Evolutionary conservation across 1,284 basidiomycete genomes (phyloP), one percentile per base, ranked within the genome.

Genomic region (Tranzscheliella williamsii): DNA sequence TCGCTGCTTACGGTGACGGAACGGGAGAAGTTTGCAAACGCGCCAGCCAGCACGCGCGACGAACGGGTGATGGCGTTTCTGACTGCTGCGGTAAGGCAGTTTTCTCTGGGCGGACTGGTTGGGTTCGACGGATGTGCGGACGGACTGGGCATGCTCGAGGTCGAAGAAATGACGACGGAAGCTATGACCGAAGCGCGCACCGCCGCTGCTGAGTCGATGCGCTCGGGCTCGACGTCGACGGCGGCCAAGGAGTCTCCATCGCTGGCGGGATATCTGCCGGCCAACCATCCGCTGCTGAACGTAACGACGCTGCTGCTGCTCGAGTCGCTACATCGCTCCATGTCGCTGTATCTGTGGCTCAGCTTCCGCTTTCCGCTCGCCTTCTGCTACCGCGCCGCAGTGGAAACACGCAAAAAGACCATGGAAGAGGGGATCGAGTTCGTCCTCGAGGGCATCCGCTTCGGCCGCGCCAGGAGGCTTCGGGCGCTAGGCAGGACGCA

Each of bases 311-410:
- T 86, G 39, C 61, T 69, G 38, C 68, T 77, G n/a, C 81, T 97
- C 27, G 94, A 97, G 78, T 82, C 83, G 3, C 79, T 92, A 44
- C 93, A 97, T 79, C 87, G 88, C 67, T 80, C 85, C n/a, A 75
- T 93, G 21, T 85, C 88, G 15, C 68, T 89, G 16, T 97, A 97
- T 78, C 81, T 91, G 42, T 98, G 94, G 94, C 82, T 95, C 49
- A 83, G 83, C 18, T 87, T 85, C 78, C 85, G 93, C n/a, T 83
- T 86, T 38, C 83, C 85, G 1, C 81, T 91, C 36, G 83, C 85
- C 11, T 97, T 90, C 76, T 80, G 84, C 15, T 83, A 88, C 26
- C 79, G 82, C 24, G 76, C 80, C 9, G 78, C 82, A 31, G 86
- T 85, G 1, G 71, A 79, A 4, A 78, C 75, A 33, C 70, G 88